phyloP scores from a whole-genome alignment of 2,329 filamentous ascomycete genomes.

The Microascus cirrosus region DNA sequence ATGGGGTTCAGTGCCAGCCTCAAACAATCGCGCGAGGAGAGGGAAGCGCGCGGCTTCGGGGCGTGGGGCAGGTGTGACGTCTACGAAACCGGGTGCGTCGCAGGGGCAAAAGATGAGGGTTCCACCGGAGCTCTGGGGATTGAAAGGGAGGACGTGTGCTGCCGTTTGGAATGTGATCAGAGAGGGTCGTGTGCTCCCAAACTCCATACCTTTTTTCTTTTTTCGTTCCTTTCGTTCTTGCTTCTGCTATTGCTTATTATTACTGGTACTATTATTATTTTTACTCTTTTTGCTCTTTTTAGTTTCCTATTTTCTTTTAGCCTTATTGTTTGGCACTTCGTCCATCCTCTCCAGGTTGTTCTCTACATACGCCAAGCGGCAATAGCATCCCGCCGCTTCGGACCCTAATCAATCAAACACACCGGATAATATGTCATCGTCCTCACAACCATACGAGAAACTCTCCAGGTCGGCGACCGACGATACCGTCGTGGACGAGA shows the following conservation, averaged over 20 bases:
- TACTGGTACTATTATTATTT: no score
- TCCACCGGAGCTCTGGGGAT: not conserved
- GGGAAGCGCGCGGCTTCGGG: not conserved
- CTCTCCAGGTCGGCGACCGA: not conserved
- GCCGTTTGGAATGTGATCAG: no score
- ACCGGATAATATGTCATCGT: not conserved
- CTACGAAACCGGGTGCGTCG: not conserved
- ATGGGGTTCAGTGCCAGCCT: not conserved
- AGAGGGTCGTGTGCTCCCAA: no score
- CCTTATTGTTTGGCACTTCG: no score
- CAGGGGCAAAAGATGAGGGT: not conserved
- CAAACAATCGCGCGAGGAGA: not conserved
- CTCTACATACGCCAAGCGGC: no score
- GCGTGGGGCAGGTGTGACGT: not conserved
- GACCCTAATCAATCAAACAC: not conserved
- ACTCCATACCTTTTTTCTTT: no score
- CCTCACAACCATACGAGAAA: not conserved
- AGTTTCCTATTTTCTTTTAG: no score
- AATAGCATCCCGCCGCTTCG: not conserved
- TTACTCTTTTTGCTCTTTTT: no score
- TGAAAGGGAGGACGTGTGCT: not conserved
- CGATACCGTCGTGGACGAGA: not conserved
- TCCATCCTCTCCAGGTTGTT: no score
- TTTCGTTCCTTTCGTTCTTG: no score
- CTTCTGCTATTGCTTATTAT: no score